Base-by-base conservation (phyloP, 2,329 filamentous ascomycete genomes). In the Chaetomiaceae sp. region DNA sequence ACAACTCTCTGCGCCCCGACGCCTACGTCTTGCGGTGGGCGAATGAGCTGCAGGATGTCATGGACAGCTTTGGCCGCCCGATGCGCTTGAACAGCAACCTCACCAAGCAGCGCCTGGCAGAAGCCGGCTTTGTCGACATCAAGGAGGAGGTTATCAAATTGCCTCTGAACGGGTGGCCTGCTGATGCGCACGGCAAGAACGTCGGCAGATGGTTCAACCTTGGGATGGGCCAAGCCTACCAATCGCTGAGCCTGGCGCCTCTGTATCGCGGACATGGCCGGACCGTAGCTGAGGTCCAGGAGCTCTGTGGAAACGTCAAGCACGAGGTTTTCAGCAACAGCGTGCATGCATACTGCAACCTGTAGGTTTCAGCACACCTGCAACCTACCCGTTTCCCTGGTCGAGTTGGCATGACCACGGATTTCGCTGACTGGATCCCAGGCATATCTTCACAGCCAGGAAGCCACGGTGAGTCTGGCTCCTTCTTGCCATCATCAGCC, bases 141-240 rank as follows among this genome's bases (percentile, higher is more conserved):
- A 79, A 81, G 58, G 85, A 92, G 66, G 76, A 82, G 56, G 77
- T 82, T 47, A 83, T 88, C 57, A 78, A 78, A 54, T 74, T 92
- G 33, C 88, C 89, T 27, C 77, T 89, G 65, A 92, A 87, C 64
- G 82, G 84, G 22, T 92, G 88, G 87, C 80, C 82, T 54, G 68
- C 73, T 23, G 82, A 89, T 61, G 74, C 78, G 23, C 76, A 83
- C 58, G 77, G 84, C 61, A 84, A 83, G 57, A 80, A 86, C 40
- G 78, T 91, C 49, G 89, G 88, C 27, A 78, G 84, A 54, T 95
- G 89, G 88, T 95, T 95, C 71, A 91, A 92, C 65, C 74, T 92
- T 22, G 85, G 84, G 36, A 75, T 96, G 61, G 84, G 80, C 11
- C 82, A 88, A 64, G 87, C 87, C 23, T 71, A 95, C 46, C 82